These are phyloP conservation scores for Wickerhamiella kurtzmanii DNA, from an alignment of 805 yeast genomes.

Conservation along the genomic window DNA sequence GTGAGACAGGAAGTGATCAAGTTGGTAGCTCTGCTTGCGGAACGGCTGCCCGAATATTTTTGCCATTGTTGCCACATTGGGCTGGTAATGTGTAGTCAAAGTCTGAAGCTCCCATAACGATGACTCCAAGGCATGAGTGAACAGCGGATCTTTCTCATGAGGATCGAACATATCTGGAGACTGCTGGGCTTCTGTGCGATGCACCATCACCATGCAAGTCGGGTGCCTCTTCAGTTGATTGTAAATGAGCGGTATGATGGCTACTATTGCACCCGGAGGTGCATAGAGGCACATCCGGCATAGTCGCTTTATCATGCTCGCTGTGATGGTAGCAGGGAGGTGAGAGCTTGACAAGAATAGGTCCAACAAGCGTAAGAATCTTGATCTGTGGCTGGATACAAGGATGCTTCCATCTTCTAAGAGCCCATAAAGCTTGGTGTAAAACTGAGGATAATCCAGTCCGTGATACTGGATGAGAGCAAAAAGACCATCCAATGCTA, in stretches of 20 bases:
- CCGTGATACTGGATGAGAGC: slow-evolving; percentile 69
- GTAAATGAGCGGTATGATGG: slow-evolving; percentile 80
- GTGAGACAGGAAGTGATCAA: slow-evolving; percentile 94
- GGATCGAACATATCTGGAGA: slow-evolving; percentile 51
- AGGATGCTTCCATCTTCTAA: slow-evolving; percentile 56
- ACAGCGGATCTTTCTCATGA: slow-evolving; percentile 56
- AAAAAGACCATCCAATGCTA: slow-evolving; percentile 79
- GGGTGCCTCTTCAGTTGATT: slow-evolving; percentile 86
- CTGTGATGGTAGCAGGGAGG: slow-evolving; percentile 66
- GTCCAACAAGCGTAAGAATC: slow-evolving; percentile 80
- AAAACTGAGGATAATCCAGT: slow-evolving; percentile 86
- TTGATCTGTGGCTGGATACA: slow-evolving; percentile 66
- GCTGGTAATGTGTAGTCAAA: slow-evolving; percentile 75
- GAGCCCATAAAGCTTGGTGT: slow-evolving; percentile 63
- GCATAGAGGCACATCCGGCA: slow-evolving; percentile 62
- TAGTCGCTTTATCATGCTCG: slow-evolving; percentile 76
- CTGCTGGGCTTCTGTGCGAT: slow-evolving; percentile 30
- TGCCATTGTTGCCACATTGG: slow-evolving; percentile 86
- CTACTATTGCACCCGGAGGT: slow-evolving; percentile 80
- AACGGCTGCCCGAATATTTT: slow-evolving; percentile 77
- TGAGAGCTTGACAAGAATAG: slow-evolving; percentile 78
- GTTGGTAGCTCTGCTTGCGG: slow-evolving; percentile 67
- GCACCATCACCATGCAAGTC: slow-evolving; percentile 81
- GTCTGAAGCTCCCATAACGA: slow-evolving; percentile 89
- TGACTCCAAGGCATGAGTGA: slow-evolving; percentile 66